Evolutionary conservation across 1,139 yeast genomes (phyloP).

Genomic region (Candida mesenterica): DNA sequence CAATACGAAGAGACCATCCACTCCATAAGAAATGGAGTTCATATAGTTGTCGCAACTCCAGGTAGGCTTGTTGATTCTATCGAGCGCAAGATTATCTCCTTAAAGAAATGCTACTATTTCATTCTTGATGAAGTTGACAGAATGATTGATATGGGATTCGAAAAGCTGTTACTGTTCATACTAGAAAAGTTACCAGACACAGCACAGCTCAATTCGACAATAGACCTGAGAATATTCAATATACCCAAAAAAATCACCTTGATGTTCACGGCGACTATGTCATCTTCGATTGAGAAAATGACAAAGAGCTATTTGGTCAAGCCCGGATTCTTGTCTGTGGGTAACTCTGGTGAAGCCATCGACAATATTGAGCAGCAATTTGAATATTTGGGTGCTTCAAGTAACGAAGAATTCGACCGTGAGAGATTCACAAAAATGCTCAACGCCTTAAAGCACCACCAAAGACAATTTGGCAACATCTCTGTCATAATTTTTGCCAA

Average conservation of each 20-base stretch:
- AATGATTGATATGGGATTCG: conserved; percentile 95
- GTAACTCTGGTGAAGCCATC: conserved; percentile 61
- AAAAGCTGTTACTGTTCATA: conserved; percentile 67
- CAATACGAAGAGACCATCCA: conserved; percentile 71
- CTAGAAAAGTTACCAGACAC: conserved; percentile 46
- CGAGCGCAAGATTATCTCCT: conserved; percentile 60
- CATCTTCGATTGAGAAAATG: conserved; percentile 65
- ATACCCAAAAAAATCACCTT: conserved; percentile 47
- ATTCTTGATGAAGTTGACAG: conserved; percentile 92
- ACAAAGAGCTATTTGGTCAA: conserved; percentile 57
- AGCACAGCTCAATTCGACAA: conserved; percentile 19
- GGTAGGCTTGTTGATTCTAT: conserved; percentile 83
- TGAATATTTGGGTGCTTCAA: conserved; percentile 38
- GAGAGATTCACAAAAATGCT: conserved; percentile 25
- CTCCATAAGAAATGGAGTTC: conserved; percentile 65
- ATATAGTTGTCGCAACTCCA: conserved; percentile 89
- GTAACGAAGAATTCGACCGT: conserved; percentile 20
- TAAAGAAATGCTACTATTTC: conserved; percentile 63
- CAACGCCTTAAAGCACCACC: conserved; percentile 22
- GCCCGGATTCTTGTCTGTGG: conserved; percentile 68
- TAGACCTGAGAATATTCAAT: conserved; percentile 29
- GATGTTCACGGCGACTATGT: conserved; percentile 96
- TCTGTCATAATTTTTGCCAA: conserved; percentile 84
- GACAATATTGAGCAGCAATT: conserved; percentile 69
- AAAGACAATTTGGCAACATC: conserved; percentile 14